phyloP scores from a whole-genome alignment of 1,284 basidiomycete genomes.

The Apiotrichum gamsii region DNA sequence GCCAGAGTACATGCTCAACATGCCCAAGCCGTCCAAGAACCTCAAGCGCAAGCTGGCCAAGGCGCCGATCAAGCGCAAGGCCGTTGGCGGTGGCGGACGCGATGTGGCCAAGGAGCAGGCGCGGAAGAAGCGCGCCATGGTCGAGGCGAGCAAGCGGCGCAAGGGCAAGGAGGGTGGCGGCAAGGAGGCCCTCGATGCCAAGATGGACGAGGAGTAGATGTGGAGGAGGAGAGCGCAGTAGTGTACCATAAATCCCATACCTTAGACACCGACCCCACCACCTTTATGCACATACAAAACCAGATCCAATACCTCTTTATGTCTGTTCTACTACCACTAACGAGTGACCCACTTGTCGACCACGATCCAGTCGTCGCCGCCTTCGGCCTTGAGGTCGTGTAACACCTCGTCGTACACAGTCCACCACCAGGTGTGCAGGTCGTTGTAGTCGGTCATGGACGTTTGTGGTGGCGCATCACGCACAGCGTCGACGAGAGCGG shows the following conservation, averaged over 20 bases:
- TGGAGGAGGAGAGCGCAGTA: too few species aligned
- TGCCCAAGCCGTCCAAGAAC: constrained; percentile 83
- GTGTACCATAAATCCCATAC: too few species aligned
- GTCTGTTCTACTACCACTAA: too few species aligned
- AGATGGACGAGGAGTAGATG: constrained; percentile 3
- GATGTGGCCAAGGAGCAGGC: constrained; percentile 65
- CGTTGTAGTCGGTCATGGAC: constrained; percentile 33
- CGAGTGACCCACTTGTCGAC: constrained; percentile 36
- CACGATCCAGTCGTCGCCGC: constrained; percentile 29
- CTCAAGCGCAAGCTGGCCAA: constrained; percentile 78
- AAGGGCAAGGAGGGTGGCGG: constrained; percentile 17
- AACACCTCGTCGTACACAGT: constrained; percentile 40
- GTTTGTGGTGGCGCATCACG: constrained; percentile 21
- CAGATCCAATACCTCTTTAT: too few species aligned
- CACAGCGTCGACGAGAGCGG: constrained; percentile 28
- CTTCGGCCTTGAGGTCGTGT: constrained; percentile 29
- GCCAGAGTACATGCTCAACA: constrained; percentile 80
- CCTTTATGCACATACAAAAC: too few species aligned
- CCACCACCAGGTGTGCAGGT: constrained; percentile 48
- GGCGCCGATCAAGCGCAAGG: constrained; percentile 63
- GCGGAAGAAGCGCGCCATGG: constrained; percentile 60
- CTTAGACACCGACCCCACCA: too few species aligned
- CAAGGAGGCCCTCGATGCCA: neutral
- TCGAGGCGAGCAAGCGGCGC: constrained; percentile 44
- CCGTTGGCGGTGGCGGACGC: constrained; percentile 60